These are phyloP conservation scores for Boletus sp. DNA, from an alignment of 768 basidiomycete genomes.

Conservation along the genomic window DNA sequence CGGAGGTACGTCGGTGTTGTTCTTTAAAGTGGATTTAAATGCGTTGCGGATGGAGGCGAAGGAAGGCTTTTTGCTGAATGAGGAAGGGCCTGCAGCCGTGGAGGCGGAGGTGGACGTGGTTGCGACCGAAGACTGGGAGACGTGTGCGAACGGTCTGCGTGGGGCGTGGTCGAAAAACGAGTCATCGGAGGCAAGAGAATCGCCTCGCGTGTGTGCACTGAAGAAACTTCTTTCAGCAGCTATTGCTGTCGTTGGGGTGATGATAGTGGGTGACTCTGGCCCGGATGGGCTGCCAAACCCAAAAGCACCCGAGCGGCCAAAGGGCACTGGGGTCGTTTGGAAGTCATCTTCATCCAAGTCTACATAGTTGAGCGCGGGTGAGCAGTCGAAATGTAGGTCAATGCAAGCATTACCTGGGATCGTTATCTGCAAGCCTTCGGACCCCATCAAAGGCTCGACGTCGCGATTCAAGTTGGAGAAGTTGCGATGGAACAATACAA, in stretches of 20 bases:
- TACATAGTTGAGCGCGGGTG: constrained; percentile 28
- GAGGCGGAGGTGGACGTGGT: constrained; percentile 37
- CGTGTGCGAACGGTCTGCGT: constrained; percentile 64
- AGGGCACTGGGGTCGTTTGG: constrained; percentile 59
- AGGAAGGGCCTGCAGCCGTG: constrained; percentile 29
- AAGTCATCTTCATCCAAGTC: constrained; percentile 81
- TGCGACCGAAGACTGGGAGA: constrained; percentile 68
- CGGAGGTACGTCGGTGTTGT: constrained; percentile 66
- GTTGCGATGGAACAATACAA: constrained; percentile 2
- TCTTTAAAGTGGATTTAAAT: constrained; percentile 63
- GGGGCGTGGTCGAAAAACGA: constrained; percentile 62
- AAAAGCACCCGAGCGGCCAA: constrained; percentile 59
- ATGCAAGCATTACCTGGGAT: constrained; percentile 41
- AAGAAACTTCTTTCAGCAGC: constrained; percentile 61
- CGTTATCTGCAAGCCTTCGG: constrained; percentile 46
- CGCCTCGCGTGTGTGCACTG: constrained; percentile 60
- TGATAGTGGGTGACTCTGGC: constrained; percentile 63
- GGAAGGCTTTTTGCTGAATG: constrained; percentile 77
- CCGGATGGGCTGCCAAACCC: constrained; percentile 50
- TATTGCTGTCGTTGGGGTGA: constrained; percentile 46
- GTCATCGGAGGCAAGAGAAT: constrained; percentile 77
- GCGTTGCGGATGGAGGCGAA: constrained; percentile 87
- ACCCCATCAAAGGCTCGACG: constrained; percentile 29
- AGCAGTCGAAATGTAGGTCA: neutral
- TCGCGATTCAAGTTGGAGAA: neutral